phyloP scores from a whole-genome alignment of 441 rosid genomes.

The Sinapis alba region DNA sequence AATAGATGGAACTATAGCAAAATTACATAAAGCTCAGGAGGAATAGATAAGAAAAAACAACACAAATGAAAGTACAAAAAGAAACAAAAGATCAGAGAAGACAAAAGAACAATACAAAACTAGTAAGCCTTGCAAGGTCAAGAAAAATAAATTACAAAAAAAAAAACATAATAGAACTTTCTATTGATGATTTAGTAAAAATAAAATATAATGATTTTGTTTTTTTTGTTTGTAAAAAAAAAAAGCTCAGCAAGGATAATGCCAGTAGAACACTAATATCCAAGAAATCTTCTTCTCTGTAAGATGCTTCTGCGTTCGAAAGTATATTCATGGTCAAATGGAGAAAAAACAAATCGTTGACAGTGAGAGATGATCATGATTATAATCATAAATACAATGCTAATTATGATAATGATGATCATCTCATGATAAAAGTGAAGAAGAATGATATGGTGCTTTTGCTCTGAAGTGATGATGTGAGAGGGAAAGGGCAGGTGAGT shows the following conservation, averaged over 20 bases:
- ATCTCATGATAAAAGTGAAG: conserved; percentile 13
- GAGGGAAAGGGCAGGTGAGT: conserved; percentile 23
- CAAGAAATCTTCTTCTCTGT: conserved; percentile 14
- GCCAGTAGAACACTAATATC: conserved; percentile 28
- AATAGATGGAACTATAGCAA: neutral
- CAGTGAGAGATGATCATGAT: conserved; percentile 3
- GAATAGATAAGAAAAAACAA: conserved; percentile 28
- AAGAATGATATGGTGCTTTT: conserved; percentile 28
- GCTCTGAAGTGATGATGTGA: conserved; percentile 34
- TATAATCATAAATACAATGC: neutral
- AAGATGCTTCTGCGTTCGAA: conserved; percentile 12
- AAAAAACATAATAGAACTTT: neutral
- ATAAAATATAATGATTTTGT: neutral
- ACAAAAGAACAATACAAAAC: neutral
- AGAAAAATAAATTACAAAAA: conserved; percentile 50
- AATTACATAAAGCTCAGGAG: conserved; percentile 49
- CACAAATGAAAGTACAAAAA: neutral
- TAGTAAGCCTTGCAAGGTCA: conserved; percentile 77
- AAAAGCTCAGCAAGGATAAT: conserved; percentile 71
- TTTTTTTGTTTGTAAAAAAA: neutral
- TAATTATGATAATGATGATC: conserved; percentile 1
- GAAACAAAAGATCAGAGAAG: neutral
- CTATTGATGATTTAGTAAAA: neutral
- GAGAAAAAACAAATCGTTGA: neutral
- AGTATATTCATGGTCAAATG: conserved; percentile 24